phyloP scores from a whole-genome alignment of 2,329 filamentous ascomycete genomes.

The Pyrenophora tritici-repentis region DNA sequence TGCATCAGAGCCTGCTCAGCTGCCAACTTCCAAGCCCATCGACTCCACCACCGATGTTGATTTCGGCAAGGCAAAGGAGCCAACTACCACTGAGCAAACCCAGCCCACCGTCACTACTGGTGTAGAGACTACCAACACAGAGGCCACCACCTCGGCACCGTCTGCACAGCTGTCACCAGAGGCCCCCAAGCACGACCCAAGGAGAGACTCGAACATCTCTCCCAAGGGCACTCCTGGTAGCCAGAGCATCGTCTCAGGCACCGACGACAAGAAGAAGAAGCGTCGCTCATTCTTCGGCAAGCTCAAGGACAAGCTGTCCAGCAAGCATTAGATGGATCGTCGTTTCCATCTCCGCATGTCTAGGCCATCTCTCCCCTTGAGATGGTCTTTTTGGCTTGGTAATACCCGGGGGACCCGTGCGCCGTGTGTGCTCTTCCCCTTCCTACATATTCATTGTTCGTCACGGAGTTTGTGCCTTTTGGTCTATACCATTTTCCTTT shows the following conservation, averaged over 20 bases:
- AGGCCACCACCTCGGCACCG: slow-evolving; percentile 23
- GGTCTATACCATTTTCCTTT: slow-evolving; percentile 45
- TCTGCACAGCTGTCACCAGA: slow-evolving; percentile 25
- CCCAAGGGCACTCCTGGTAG: slow-evolving; percentile 47
- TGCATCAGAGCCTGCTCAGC: slow-evolving; percentile 37
- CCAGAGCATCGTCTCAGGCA: slow-evolving; percentile 41
- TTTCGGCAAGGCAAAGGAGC: slow-evolving; percentile 47
- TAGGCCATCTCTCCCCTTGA: slow-evolving; percentile 8
- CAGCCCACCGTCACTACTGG: slow-evolving; percentile 50
- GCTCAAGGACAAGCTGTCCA: slow-evolving; percentile 55
- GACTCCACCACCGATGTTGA: slow-evolving; percentile 48
- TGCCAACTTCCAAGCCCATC: slow-evolving; percentile 30
- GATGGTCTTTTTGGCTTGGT: slow-evolving; percentile 22
- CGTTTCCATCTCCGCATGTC: slow-evolving; percentile 17
- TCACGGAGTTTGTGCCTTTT: slow-evolving; percentile 36
- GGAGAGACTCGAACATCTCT: slow-evolving; percentile 35
- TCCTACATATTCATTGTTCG: slow-evolving; percentile 29
- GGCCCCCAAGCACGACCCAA: slow-evolving; percentile 37
- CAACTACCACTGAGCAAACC: slow-evolving; percentile 45
- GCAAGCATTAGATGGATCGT: slow-evolving; percentile 31
- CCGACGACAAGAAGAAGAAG: slow-evolving; percentile 53
- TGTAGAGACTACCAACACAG: slow-evolving; percentile 41
- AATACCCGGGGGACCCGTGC: slow-evolving; percentile 27
- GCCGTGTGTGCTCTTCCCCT: slow-evolving; percentile 18
- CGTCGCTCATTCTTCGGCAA: slow-evolving; percentile 55